Conservation (phyloP, 352 stramenopile genomes). For the Blastocystis sp. region DNA sequence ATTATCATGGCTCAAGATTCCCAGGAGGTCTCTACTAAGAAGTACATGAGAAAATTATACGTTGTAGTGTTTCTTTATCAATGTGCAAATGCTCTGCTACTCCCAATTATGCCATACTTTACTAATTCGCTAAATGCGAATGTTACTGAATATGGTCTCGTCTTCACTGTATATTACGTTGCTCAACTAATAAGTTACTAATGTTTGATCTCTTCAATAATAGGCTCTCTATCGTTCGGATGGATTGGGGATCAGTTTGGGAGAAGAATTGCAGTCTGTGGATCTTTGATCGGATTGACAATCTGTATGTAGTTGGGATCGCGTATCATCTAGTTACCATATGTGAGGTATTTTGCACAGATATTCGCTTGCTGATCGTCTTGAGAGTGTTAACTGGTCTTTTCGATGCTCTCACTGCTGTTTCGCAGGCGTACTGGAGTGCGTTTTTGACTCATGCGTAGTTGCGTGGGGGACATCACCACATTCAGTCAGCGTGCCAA, state of each 20-base stretch:
- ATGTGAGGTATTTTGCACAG: not conserved
- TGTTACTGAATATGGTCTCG: not conserved
- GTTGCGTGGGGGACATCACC: conserved; percentile 12
- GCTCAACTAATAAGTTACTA: conserved; percentile 30
- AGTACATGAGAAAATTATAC: conserved; percentile 28
- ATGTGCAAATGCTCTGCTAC: conserved; percentile 7
- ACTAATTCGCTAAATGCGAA: conserved; percentile 20
- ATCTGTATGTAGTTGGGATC: not conserved
- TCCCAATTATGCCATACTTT: conserved; percentile 39
- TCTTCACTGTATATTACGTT: conserved; percentile 50
- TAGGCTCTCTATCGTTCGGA: conserved; percentile 19
- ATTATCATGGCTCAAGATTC: not conserved
- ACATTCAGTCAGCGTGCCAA: not conserved
- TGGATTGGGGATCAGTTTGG: conserved; percentile 16
- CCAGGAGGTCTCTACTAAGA: not conserved
- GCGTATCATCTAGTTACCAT: not conserved
- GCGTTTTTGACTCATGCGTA: not conserved
- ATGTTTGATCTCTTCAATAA: not conserved
- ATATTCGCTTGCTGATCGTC: not conserved
- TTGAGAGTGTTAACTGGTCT: conserved; percentile 11
- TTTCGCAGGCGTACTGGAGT: conserved; percentile 18
- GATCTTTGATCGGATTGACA: not conserved
- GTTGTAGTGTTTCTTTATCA: conserved; percentile 21
- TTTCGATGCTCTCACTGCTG: conserved; percentile 7
- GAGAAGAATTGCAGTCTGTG: not conserved